Conservation (phyloP, 2,329 filamentous ascomycete genomes). For the Xylariaceae sp. region DNA sequence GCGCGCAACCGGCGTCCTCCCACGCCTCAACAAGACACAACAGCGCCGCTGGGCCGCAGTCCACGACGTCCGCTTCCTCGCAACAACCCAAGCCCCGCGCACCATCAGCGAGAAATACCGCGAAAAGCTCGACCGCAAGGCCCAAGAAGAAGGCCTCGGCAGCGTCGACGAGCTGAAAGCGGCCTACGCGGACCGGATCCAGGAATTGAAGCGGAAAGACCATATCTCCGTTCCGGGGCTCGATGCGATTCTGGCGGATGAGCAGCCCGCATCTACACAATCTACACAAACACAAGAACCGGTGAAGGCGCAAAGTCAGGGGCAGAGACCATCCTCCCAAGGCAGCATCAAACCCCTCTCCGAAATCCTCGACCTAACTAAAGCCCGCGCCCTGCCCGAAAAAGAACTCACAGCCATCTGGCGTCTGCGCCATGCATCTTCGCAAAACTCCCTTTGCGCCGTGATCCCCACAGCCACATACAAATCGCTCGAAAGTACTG, state of each 20-base stretch:
- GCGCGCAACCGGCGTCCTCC: conserved; percentile 12
- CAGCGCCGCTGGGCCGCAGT: conserved; percentile 89
- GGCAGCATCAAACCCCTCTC: conserved; percentile 43
- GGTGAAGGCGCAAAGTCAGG: not conserved
- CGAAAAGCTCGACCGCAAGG: conserved; percentile 78
- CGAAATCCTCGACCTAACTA: conserved; percentile 68
- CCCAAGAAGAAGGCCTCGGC: conserved; percentile 62
- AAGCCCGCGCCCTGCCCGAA: conserved; percentile 64
- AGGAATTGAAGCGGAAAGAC: conserved; percentile 62
- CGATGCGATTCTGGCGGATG: conserved; percentile 29
- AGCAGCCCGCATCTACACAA: not conserved
- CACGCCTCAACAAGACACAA: conserved; percentile 22
- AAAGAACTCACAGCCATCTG: conserved; percentile 85
- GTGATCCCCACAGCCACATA: conserved; percentile 72
- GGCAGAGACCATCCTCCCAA: conserved; percentile 8
- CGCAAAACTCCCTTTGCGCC: conserved; percentile 75
- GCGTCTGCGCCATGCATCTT: conserved; percentile 77
- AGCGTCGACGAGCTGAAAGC: conserved; percentile 72
- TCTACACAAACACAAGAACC: conserved; percentile 12
- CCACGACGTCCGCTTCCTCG: conserved; percentile 84
- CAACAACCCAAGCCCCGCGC: conserved; percentile 65
- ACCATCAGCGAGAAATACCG: conserved; percentile 78
- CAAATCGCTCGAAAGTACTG: conserved; percentile 62
- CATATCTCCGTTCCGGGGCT: conserved; percentile 44
- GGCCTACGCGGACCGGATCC: conserved; percentile 80